Evolutionary conservation across 495 filamentous ascomycete species (phyloP), one percentile per base, ranked within the genome.

Genomic region (Cladorrhinum samala): DNA sequence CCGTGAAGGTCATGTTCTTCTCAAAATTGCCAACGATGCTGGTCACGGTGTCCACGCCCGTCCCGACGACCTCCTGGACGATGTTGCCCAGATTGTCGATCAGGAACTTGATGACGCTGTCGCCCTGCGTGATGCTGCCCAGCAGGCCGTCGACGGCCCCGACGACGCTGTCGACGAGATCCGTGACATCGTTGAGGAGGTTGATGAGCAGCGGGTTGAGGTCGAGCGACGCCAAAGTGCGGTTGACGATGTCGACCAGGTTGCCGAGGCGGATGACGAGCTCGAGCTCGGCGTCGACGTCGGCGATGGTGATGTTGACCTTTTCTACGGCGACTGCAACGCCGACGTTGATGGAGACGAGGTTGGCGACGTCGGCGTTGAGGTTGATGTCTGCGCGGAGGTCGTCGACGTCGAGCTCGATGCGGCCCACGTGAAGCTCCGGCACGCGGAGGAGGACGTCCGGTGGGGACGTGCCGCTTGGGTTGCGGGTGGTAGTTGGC

Each of bases 41-140:
- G 41, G 67, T 74, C 0, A 76, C 63, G 1, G 69, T 21, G 4
- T 60, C 60, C 9, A 69, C 69, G 0, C 63, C 70, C 7, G 60
- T 54, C 1, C 72, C 72, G 6, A 65, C 68, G 1, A 81, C 75
- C 47, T 77, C 67, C 53, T 79, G 77, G 3, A 83, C 74, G 53
- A 82, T 83, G 48, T 82, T 80, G 20, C 79, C 79, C 14, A 82
- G 66, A 50, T 82, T 83, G 59, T 81, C 79, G 57, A 83, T 71
- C 37, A 82, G 39, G 63, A 80, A 82, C 45, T 71, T 74, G 6
- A 82, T 64, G 20, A 66, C 75, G 6, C 59, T 74, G 25, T 72
- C 74, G 36, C 76, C 75, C 54, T 79, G 73, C 2, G 77, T 73
- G 45, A 82, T 77, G 17, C 68, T 69, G 1, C 77, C 79, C 3